Evolutionary conservation across 179 eudicot species (phyloP), one percentile per base, ranked within the genome.

Genomic region (Camellia oleifera): DNA sequence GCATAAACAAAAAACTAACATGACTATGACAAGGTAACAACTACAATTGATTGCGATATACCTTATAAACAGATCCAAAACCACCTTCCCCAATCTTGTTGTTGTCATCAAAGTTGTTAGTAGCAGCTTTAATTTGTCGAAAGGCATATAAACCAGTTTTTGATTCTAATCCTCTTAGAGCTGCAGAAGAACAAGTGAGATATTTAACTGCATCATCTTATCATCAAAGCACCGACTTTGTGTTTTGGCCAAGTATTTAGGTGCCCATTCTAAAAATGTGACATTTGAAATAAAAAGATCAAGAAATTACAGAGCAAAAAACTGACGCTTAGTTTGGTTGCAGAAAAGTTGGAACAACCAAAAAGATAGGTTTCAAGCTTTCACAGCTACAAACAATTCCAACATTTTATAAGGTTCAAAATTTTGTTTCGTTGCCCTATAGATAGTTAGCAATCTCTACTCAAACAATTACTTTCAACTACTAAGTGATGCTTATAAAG

Each of bases 21-120:
- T n/a, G n/a, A n/a, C n/a, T n/a, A n/a, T n/a, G n/a, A n/a, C n/a
- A n/a, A n/a, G n/a, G n/a, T n/a, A n/a, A n/a, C n/a, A n/a, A n/a
- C n/a, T n/a, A 17, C n/a, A 2, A n/a, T n/a, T n/a, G 56, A 4
- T 11, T 10, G 71, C 18, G n/a, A 72, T 63, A 77, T 17, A 68
- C 80, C 80, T 78, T 78, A 71, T 67, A 78, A 53, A 78, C 81
- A 69, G 67, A 44, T 15, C 75, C 75, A 56, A 78, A 78, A 69
- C 81, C 81, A 69, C 81, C 81, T 42, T 78, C 81, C 50, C 81
- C 81, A 54, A 78, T 11, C 7, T 78, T 78, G 75, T 69, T 78
- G 42, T 60, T 5, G 44, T 2, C 0, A 13, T 78, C 75, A 57
- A 78, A 78, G 45, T 78, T 12, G 7, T 78, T 57, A 40, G 81